phyloP scores from a whole-genome alignment of 192 early-diverging fungal species.

The Nowakowskiella sp. region DNA sequence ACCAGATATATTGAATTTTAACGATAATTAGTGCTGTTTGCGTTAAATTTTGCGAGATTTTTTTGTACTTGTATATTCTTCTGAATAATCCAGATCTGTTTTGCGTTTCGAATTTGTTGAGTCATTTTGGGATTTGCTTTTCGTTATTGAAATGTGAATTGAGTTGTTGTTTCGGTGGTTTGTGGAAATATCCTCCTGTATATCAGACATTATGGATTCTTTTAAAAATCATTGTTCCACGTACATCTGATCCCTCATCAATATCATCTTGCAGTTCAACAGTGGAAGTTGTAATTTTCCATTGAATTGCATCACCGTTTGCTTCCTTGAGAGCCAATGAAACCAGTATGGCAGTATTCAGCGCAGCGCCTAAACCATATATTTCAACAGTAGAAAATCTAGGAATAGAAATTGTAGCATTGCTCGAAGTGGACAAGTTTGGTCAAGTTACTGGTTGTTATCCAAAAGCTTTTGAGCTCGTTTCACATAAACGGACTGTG shows the following conservation, averaged over 20 bases:
- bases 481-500: slow-evolving; percentile 1
- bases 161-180: slow-evolving; percentile 11
- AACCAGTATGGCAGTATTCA: slow-evolving; percentile 5
- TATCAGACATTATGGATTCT: not conserved
- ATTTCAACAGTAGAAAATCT: not conserved
- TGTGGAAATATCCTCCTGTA: not conserved
- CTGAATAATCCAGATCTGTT: too few relatives aligned
- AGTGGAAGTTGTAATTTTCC: slow-evolving; percentile 6
- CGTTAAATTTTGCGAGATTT: too few relatives aligned
- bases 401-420: not conserved
- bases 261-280: slow-evolving; percentile 11
- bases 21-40: too few relatives aligned
- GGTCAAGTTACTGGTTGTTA: not conserved
- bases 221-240: not conserved
- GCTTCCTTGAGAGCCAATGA: slow-evolving; percentile 5
- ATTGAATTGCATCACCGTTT: not conserved
- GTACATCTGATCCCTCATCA: slow-evolving; percentile 8
- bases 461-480: slow-evolving; percentile 1
- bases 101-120: too few relatives aligned
- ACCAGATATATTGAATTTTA: too few relatives aligned
- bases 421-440: not conserved
- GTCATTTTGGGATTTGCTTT: too few relatives aligned
- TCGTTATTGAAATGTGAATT: slow-evolving; percentile 3
- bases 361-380: not conserved
- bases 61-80: too few relatives aligned